Evolutionary conservation across 352 stramenopile genomes (phyloP).

Genomic region (Globisporangium megalacanthum): DNA sequence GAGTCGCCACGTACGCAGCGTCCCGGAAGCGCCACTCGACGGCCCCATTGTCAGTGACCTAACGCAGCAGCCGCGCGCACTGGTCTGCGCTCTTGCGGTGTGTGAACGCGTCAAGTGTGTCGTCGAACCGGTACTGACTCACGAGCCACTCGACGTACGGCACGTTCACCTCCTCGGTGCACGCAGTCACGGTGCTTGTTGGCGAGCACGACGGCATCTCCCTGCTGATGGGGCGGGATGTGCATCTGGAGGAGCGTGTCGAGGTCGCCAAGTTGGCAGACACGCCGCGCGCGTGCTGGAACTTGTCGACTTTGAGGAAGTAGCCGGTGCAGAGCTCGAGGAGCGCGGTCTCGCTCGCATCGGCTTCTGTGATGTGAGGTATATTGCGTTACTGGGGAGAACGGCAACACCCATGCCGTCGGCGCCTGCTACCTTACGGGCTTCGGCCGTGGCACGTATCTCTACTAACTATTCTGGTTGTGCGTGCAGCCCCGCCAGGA

Average conservation of each 20-base stretch:
- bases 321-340: conserved; percentile 50
- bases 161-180: conserved; percentile 86
- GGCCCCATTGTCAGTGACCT: conserved; percentile 89
- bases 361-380: too few species aligned
- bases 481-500: too few species aligned
- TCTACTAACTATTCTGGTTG: too few species aligned
- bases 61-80: conserved; percentile 72
- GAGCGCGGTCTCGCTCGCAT: conserved; percentile 37
- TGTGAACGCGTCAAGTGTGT: conserved; percentile 89
- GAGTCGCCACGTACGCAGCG: conserved; percentile 90
- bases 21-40: conserved; percentile 84
- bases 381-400: too few species aligned
- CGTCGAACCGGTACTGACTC: conserved; percentile 89
- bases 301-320: conserved; percentile 69
- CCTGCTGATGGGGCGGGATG: conserved; percentile 88
- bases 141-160: conserved; percentile 92
- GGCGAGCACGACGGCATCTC: conserved; percentile 87
- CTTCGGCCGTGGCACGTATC: too few species aligned
- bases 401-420: too few species aligned
- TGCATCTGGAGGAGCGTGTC: conserved; percentile 87
- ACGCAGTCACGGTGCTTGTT: conserved; percentile 76
- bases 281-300: conserved; percentile 72
- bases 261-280: conserved; percentile 80
- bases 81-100: conserved; percentile 77
- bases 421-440: too few species aligned